These are phyloP conservation scores for Lignosus rhinocerotis DNA, from an alignment of 1,284 basidiomycete species.

Conservation along the genomic window DNA sequence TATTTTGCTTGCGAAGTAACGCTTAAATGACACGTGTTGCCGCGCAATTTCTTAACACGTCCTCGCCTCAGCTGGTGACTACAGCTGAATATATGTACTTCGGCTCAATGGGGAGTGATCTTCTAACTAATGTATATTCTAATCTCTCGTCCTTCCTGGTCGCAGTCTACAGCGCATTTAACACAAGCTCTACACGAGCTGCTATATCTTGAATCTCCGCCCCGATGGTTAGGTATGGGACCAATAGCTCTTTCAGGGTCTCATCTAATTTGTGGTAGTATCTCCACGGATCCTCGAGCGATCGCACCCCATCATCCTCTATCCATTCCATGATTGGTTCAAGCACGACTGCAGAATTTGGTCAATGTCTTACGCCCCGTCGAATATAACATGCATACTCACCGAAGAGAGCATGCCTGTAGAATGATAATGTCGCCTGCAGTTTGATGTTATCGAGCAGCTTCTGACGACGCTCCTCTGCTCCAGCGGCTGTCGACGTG, in stretches of 20 bases:
- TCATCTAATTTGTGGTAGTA: slow-evolving; percentile 42
- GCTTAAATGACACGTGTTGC: no score
- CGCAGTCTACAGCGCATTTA: no score
- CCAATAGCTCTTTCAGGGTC: slow-evolving; percentile 44
- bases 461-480: slow-evolving; percentile 33
- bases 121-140: no score
- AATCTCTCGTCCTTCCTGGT: no score
- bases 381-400: not conserved
- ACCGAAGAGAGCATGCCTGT: slow-evolving; percentile 43
- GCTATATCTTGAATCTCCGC: slow-evolving; percentile 39
- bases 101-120: no score
- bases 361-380: no score
- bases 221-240: slow-evolving; percentile 50
- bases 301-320: slow-evolving; percentile 61
- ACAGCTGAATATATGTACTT: no score
- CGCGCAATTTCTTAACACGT: no score
- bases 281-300: slow-evolving; percentile 47
- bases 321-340: slow-evolving; percentile 57
- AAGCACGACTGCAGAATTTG: slow-evolving; percentile 42
- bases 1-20: no score
- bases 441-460: slow-evolving; percentile 43
- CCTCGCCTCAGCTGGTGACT: no score
- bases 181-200: slow-evolving; percentile 30
- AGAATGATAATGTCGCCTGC: slow-evolving; percentile 41
- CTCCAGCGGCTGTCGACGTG: slow-evolving; percentile 42